Conservation (phyloP, 768 basidiomycete species). For the Rhodosporidiobolus odoratus region DNA sequence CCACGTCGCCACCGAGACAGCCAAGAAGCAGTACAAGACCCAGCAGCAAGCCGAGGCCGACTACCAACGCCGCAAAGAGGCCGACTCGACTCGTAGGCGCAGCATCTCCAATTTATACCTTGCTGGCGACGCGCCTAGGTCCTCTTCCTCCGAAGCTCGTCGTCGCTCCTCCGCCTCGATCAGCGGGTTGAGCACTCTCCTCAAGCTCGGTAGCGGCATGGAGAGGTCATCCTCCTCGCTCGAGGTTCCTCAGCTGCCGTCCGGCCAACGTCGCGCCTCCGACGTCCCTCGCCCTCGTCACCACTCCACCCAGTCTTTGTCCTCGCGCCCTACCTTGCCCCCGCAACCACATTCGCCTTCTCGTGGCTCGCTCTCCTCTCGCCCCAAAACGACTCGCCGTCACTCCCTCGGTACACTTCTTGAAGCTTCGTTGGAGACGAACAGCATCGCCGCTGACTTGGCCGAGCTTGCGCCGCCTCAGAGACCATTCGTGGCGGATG, state of each 20-base stretch:
- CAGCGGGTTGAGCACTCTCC: constrained; percentile 6
- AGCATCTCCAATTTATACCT: constrained; percentile 9
- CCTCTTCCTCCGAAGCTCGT: neutral
- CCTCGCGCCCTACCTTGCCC: neutral
- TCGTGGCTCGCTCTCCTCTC: neutral
- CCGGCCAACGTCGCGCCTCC: neutral
- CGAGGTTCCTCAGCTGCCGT: neutral
- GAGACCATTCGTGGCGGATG: neutral
- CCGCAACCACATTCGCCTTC: neutral
- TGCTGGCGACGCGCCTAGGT: neutral
- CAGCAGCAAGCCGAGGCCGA: constrained; percentile 14
- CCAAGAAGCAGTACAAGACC: neutral
- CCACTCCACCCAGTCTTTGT: neutral
- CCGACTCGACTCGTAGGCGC: neutral
- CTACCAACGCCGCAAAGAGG: constrained; percentile 5
- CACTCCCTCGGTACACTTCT: constrained; percentile 32
- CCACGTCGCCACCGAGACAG: neutral
- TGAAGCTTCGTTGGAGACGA: constrained; percentile 12
- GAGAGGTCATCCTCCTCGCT: neutral
- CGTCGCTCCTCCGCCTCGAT: constrained; percentile 1
- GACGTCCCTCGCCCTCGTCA: no score
- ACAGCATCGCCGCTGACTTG: neutral
- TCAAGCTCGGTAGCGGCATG: constrained; percentile 7
- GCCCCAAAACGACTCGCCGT: neutral
- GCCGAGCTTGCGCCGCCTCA: neutral